Conservation (phyloP, 345 rosid species). For the Heritiera fomes region DNA sequence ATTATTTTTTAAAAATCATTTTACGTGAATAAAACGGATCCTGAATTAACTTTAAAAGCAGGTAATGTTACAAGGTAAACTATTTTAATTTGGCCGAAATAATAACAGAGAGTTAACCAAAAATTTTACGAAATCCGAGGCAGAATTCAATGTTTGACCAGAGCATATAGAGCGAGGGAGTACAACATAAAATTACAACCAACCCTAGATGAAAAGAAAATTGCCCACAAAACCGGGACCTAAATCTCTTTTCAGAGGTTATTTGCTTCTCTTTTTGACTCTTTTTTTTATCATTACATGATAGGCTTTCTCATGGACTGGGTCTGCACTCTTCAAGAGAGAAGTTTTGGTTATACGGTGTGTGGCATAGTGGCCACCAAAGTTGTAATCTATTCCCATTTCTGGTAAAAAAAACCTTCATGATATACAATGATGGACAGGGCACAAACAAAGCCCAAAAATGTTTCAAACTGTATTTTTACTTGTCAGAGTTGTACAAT, state of each 20-base stretch:
- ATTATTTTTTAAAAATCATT: too few relatives aligned
- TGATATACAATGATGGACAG: slow-evolving; percentile 4
- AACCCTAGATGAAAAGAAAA: neutral
- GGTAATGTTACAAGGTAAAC: too few relatives aligned
- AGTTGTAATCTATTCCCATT: neutral
- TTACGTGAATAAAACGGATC: too few relatives aligned
- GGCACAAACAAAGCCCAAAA: slow-evolving; percentile 22
- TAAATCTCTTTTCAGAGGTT: neutral
- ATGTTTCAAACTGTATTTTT: neutral
- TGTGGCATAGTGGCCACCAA: neutral
- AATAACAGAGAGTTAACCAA: neutral
- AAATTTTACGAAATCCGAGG: neutral
- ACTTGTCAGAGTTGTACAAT: neutral
- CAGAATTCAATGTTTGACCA: neutral
- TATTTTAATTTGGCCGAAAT: too few relatives aligned
- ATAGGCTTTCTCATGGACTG: neutral
- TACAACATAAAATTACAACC: neutral
- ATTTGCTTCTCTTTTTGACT: neutral
- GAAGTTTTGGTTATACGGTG: neutral
- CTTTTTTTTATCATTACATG: neutral
- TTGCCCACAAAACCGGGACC: neutral
- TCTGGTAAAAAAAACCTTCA: slow-evolving; percentile 7
- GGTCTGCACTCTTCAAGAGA: neutral
- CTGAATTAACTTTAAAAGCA: too few relatives aligned
- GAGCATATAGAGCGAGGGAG: neutral